phyloP scores from a whole-genome alignment of 805 yeast species.

The Wickerhamiella cacticola region DNA sequence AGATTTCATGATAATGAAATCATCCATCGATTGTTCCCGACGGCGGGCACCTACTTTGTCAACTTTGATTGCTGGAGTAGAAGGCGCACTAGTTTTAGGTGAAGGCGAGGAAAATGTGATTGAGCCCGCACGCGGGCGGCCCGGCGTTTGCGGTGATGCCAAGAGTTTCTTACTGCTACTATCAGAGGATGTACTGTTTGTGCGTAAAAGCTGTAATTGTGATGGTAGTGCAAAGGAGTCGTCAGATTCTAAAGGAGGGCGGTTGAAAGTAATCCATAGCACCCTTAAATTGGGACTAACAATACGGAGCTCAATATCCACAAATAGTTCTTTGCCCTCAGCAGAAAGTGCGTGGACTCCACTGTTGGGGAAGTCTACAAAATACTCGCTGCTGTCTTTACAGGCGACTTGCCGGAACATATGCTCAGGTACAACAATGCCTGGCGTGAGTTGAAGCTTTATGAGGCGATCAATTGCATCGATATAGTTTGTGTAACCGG shows the following conservation, averaged over 20 bases:
- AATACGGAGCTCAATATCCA: constrained; percentile 75
- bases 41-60: constrained; percentile 49
- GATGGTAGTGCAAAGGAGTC: constrained; percentile 36
- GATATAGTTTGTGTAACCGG: constrained; percentile 31
- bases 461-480: constrained; percentile 31
- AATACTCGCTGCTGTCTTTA: constrained; percentile 30
- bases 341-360: constrained; percentile 43
- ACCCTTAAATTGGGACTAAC: constrained; percentile 46
- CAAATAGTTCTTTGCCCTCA: constrained; percentile 51
- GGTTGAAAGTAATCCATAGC: constrained; percentile 76
- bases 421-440: constrained; percentile 83
- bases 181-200: neutral
- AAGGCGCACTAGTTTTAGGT: neutral
- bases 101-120: neutral
- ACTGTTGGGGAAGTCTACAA: constrained; percentile 15
- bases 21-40: constrained; percentile 57
- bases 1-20: constrained; percentile 57
- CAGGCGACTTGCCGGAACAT: constrained; percentile 51
- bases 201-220: constrained; percentile 33
- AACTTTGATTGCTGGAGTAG: constrained; percentile 15
- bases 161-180: neutral
- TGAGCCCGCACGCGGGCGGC: constrained; percentile 1
- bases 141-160: constrained; percentile 5
- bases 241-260: constrained; percentile 22
- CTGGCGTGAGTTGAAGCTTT: constrained; percentile 33